Percentiles rank a stretch among this genome's conserved stretches.
These are phyloP conservation scores for Hanseniaspora taiwanica DNA, from an alignment of 805 yeast species.

Conservation along the genomic window DNA sequence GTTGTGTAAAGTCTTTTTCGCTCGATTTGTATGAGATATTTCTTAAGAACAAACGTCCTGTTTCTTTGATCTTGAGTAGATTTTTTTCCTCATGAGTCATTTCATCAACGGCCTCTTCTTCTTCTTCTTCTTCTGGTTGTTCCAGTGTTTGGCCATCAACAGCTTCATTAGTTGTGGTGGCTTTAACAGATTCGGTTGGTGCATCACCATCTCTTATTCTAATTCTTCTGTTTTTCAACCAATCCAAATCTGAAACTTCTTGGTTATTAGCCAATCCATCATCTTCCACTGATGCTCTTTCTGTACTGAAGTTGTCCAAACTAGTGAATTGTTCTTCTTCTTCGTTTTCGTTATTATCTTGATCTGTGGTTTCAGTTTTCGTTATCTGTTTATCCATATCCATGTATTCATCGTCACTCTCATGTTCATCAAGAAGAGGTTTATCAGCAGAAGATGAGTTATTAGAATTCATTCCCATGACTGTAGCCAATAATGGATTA, in stretches of 20 bases:
- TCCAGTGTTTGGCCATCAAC: conserved; percentile 5
- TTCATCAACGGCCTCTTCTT: conserved; percentile 13
- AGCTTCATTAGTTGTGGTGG: conserved; percentile 2
- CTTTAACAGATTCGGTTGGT: conserved; percentile 6
- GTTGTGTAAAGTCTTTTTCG: conserved; percentile 64
- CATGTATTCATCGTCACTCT: conserved; percentile 34
- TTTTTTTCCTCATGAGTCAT: conserved; percentile 34
- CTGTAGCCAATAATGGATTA: conserved; percentile 28
- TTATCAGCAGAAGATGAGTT: conserved; percentile 13
- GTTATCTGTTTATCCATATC: conserved; percentile 17
- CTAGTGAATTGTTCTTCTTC: conserved; percentile 41
- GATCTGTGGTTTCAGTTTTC: conserved; percentile 3
- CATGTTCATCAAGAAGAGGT: conserved; percentile 19
- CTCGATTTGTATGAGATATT: conserved; percentile 70
- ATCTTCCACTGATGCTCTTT: conserved; percentile 15
- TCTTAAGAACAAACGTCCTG: conserved; percentile 80
- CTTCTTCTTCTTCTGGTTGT: conserved; percentile 5
- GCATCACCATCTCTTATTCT: conserved; percentile 46
- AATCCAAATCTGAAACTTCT: conserved; percentile 62
- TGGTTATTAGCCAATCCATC: conserved; percentile 32
- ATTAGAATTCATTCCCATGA: conserved; percentile 25
- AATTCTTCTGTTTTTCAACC: conserved; percentile 67
- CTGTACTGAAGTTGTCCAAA: conserved; percentile 19
- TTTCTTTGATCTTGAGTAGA: conserved; percentile 39
- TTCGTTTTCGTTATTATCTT: conserved; percentile 19